These are phyloP conservation scores for Mytilinidion resinicola DNA, from an alignment of 495 filamentous ascomycete species.

Conservation along the genomic window DNA sequence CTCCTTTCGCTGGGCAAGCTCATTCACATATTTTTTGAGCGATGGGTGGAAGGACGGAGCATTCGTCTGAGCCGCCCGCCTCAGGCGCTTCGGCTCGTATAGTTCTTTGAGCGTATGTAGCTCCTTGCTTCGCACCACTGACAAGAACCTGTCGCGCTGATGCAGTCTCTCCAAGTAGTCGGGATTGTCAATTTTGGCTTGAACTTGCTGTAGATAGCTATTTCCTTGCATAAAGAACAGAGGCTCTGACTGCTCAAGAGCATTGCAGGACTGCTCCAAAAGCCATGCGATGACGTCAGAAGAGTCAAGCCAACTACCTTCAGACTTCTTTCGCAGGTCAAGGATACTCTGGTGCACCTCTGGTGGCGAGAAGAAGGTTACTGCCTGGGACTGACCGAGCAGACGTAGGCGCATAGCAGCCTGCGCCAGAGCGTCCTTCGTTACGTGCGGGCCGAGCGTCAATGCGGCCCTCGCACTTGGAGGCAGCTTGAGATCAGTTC, in stretches of 20 bases:
- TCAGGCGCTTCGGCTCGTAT: slow-evolving; percentile 40
- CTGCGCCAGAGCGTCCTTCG: slow-evolving; percentile 67
- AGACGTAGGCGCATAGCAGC: slow-evolving; percentile 28
- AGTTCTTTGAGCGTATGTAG: slow-evolving; percentile 43
- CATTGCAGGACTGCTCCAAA: slow-evolving; percentile 53
- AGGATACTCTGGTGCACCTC: slow-evolving; percentile 43
- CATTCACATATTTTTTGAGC: slow-evolving; percentile 27
- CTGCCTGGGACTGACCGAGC: slow-evolving; percentile 16
- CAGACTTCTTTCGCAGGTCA: slow-evolving; percentile 13
- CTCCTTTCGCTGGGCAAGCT: slow-evolving; percentile 27
- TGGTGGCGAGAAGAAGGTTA: slow-evolving; percentile 41
- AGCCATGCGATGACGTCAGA: slow-evolving; percentile 54
- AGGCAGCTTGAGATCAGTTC: slow-evolving; percentile 64
- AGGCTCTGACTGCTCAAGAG: slow-evolving; percentile 48
- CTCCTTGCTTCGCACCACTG: slow-evolving; percentile 38
- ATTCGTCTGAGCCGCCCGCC: slow-evolving; percentile 1
- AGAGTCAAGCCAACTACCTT: slow-evolving; percentile 35
- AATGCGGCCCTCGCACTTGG: slow-evolving; percentile 53
- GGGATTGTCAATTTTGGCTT: slow-evolving; percentile 28
- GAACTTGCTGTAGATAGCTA: slow-evolving; percentile 47
- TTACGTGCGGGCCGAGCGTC: slow-evolving; percentile 57
- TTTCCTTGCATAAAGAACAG: slow-evolving; percentile 53
- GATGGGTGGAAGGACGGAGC: slow-evolving; percentile 10
- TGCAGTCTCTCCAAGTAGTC: slow-evolving; percentile 31
- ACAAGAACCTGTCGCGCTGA: slow-evolving; percentile 37